These are phyloP conservation scores for Ceratobasidium sp. DNA, from an alignment of 1,284 basidiomycete species.

Conservation along the genomic window DNA sequence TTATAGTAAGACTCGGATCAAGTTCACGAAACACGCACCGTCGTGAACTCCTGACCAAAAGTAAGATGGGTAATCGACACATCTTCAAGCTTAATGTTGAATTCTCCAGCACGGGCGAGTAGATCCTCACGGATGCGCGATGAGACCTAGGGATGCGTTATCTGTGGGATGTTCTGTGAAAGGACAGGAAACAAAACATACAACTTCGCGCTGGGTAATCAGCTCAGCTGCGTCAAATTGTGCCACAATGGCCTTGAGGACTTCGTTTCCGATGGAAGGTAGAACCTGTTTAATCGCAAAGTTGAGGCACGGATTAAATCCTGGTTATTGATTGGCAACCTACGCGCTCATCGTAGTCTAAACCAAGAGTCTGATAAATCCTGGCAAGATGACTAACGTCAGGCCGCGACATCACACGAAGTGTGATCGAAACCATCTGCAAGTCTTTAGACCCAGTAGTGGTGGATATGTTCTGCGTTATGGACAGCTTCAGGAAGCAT, in stretches of 20 bases:
- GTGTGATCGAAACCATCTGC: constrained; percentile 97
- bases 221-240: constrained; percentile 99
- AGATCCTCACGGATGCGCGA: constrained; percentile 95
- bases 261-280: constrained; percentile 96
- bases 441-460: constrained; percentile 96
- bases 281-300: constrained; percentile 52
- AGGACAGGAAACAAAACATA: constrained; percentile 54
- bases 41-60: constrained; percentile 42
- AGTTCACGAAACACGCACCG: constrained; percentile 9
- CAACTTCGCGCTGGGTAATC: constrained; percentile 88
- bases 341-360: constrained; percentile 98
- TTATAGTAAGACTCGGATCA: constrained; percentile 33
- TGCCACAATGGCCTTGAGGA: constrained; percentile 96
- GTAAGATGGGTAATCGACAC: constrained; percentile 94
- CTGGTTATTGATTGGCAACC: background rate
- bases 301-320: background rate
- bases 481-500: background rate
- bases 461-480: constrained; percentile 88
- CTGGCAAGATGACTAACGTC: constrained; percentile 88
- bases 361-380: constrained; percentile 94
- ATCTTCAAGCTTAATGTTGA: constrained; percentile 96
- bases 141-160: constrained; percentile 69
- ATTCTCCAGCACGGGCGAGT: constrained; percentile 92
- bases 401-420: constrained; percentile 94
- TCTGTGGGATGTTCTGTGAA: constrained; percentile 1